Conservation (phyloP, 2,329 filamentous ascomycete genomes). For the Fusarium domesticum region DNA sequence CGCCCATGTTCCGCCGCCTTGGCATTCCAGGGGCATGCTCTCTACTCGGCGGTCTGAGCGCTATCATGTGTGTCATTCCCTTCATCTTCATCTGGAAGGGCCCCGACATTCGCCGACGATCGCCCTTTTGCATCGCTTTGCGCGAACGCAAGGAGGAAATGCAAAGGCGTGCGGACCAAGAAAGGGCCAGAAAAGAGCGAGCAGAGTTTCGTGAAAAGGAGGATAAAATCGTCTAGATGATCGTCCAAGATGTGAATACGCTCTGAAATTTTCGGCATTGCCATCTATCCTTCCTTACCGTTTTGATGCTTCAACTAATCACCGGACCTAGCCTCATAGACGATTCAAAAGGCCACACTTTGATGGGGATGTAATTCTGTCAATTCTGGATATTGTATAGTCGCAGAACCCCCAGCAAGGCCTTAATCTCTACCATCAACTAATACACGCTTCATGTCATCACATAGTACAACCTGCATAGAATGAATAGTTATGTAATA, state of each 20-base stretch:
- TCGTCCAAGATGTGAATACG: neutral
- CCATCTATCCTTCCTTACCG: neutral
- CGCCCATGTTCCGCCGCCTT: conserved; percentile 47
- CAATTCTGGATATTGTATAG: neutral
- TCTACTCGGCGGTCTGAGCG: conserved; percentile 49
- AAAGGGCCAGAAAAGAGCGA: conserved; percentile 30
- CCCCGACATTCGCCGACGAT: conserved; percentile 52
- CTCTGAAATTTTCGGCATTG: neutral
- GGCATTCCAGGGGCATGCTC: conserved; percentile 51
- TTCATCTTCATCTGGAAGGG: conserved; percentile 56
- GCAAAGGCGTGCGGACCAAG: conserved; percentile 38
- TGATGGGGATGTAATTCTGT: neutral
- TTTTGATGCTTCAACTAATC: conserved; percentile 10
- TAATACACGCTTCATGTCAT: no score
- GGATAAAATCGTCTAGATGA: conserved; percentile 13
- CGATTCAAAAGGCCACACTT: neutral
- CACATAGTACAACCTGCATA: no score
- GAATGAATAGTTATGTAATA: no score
- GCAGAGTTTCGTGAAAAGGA: conserved; percentile 22
- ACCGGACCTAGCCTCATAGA: conserved; percentile 2
- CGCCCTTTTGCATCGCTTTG: conserved; percentile 61
- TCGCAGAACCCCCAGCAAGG: no score
- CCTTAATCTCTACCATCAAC: no score
- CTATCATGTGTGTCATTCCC: conserved; percentile 49
- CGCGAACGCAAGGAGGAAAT: conserved; percentile 49